Percentiles rank a stretch among this genome's conserved stretches.
These are phyloP conservation scores for Coprinellus aureogranulatus DNA, from an alignment of 768 basidiomycete species.

Conservation along the genomic window DNA sequence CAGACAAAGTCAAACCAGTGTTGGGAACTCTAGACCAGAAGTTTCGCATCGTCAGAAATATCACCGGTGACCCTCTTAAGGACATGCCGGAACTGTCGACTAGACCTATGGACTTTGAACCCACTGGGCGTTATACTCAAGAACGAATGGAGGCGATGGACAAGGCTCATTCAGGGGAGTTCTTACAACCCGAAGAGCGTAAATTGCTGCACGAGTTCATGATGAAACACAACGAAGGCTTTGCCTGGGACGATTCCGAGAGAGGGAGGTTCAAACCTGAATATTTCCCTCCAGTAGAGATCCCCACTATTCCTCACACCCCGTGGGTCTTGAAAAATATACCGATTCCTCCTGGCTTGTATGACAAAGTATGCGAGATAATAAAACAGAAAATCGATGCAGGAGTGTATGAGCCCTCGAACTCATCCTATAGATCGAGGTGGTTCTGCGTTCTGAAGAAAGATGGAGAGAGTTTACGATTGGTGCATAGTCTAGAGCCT, in stretches of 20 bases:
- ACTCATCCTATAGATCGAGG: constrained; percentile 30
- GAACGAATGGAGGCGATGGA: constrained; percentile 22
- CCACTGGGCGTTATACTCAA: constrained; percentile 22
- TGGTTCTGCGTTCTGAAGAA: constrained; percentile 41
- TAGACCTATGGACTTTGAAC: constrained; percentile 17
- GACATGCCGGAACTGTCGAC: constrained; percentile 17
- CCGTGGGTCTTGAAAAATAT: constrained; percentile 10
- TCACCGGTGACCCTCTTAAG: constrained; percentile 24
- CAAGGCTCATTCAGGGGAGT: constrained; percentile 14
- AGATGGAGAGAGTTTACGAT: constrained; percentile 25
- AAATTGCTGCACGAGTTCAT: constrained; percentile 17
- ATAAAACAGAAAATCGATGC: constrained; percentile 28
- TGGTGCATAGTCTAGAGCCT: constrained; percentile 35
- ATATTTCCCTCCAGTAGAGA: constrained; percentile 14
- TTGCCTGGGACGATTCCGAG: constrained; percentile 19
- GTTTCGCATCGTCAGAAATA: constrained; percentile 25
- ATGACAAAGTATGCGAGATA: constrained; percentile 5
- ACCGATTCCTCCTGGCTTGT: constrained; percentile 14
- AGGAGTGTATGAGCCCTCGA: constrained; percentile 30
- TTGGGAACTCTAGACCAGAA: constrained; percentile 18
- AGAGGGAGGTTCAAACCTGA: constrained; percentile 13
- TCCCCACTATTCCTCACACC: constrained; percentile 8
- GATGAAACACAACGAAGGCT: constrained; percentile 10
- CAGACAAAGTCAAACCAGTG: constrained; percentile 23
- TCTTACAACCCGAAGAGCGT: constrained; percentile 16